These are phyloP conservation scores for Starmera quercuum DNA, from an alignment of 805 yeast species.

Conservation along the genomic window DNA sequence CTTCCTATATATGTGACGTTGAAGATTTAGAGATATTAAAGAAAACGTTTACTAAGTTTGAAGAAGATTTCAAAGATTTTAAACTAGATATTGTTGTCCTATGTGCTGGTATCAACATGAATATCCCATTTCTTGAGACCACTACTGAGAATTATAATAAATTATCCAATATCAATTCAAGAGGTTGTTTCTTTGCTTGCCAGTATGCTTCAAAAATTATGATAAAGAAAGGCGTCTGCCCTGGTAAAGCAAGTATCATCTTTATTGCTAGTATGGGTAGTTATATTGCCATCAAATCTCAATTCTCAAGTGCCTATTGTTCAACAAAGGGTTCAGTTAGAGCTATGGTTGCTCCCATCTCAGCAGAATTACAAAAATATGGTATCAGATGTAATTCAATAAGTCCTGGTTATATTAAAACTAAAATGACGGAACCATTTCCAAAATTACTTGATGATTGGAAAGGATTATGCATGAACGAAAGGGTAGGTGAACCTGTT, in stretches of 20 bases:
- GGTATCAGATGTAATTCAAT: conserved; percentile 37
- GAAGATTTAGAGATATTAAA: conserved; percentile 3
- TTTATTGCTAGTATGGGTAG: conserved; percentile 7
- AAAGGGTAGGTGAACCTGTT: conserved; percentile 39
- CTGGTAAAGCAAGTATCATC: conserved; percentile 9
- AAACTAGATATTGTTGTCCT: conserved; percentile 2
- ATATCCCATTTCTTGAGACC: conserved; percentile 4
- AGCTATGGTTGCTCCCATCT: conserved; percentile 5
- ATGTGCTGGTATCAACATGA: conserved; percentile 6
- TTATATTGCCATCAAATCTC: conserved; percentile 5
- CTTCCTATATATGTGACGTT: conserved; percentile 7
- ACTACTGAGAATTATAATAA: conserved; percentile 9
- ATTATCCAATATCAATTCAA: conserved; percentile 2
- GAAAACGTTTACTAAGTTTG: conserved; percentile 6
- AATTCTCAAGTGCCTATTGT: conserved; percentile 3
- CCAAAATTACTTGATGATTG: conserved; percentile 19
- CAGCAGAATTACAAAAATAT: conserved; percentile 3
- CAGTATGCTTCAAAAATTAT: conserved; percentile 12
- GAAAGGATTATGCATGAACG: conserved; percentile 32
- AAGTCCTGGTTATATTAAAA: conserved; percentile 43
- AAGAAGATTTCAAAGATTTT: conserved; percentile 1
- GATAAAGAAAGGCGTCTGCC: conserved; percentile 6
- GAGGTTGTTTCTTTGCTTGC: conserved; percentile 4
- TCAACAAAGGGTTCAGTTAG: conserved; percentile 5
- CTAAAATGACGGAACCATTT: conserved; percentile 32